Conservation (phyloP, 805 yeast genomes). For the Torulaspora maleeae region DNA sequence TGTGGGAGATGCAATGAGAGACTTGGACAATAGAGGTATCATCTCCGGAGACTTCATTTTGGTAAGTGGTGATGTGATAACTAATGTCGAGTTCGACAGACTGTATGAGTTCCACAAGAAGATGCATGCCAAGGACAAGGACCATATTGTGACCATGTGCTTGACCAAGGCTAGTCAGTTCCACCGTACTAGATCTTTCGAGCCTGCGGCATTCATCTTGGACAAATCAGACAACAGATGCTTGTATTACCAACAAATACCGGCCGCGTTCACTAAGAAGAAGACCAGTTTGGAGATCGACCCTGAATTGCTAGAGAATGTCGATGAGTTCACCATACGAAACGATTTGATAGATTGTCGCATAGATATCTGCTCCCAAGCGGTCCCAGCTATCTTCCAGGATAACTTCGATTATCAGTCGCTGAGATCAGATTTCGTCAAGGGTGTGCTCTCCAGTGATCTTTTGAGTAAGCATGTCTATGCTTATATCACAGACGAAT, state of each 20-base stretch:
- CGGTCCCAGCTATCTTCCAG: constrained; percentile 90
- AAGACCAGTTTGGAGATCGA: constrained; percentile 59
- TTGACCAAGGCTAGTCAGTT: constrained; percentile 76
- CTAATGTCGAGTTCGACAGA: constrained; percentile 75
- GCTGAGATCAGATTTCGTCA: constrained; percentile 80
- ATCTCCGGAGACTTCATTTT: constrained; percentile 86
- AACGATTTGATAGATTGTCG: constrained; percentile 95
- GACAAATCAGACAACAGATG: constrained; percentile 73
- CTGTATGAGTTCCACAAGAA: constrained; percentile 69
- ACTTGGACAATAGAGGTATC: constrained; percentile 83
- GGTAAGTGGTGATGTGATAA: constrained; percentile 92
- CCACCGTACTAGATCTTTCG: constrained; percentile 80
- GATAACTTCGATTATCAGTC: constrained; percentile 94
- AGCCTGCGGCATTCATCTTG: constrained; percentile 79
- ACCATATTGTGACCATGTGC: constrained; percentile 93
- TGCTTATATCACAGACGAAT: constrained; percentile 76
- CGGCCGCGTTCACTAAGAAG: constrained; percentile 46
- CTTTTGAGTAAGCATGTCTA: constrained; percentile 85
- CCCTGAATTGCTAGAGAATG: constrained; percentile 71
- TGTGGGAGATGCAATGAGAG: constrained; percentile 97
- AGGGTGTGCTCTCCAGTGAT: constrained; percentile 87
- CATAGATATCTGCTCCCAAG: constrained; percentile 91
- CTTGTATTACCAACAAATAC: constrained; percentile 76
- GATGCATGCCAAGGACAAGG: constrained; percentile 71
- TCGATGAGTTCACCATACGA: constrained; percentile 72